phyloP scores from a whole-genome alignment of 1,139 yeast species.

The Hemisphaericaspora subhashii region DNA sequence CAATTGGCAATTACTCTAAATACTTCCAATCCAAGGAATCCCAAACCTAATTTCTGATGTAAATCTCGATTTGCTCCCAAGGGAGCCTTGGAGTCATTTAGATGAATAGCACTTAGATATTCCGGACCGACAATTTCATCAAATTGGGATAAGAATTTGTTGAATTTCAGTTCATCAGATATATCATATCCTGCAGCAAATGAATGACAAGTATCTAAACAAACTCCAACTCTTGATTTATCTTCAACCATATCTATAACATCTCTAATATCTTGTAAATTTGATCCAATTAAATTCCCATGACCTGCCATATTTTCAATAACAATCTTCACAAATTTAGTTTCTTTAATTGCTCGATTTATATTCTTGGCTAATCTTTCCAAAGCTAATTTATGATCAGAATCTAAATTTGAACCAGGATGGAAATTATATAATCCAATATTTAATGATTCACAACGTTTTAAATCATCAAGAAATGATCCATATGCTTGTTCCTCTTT shows the following conservation, averaged over 20 bases:
- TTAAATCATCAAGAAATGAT: slow-evolving; percentile 83
- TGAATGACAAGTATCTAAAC: slow-evolving; percentile 93
- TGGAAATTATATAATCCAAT: slow-evolving; percentile 90
- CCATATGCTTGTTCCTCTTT: slow-evolving; percentile 74
- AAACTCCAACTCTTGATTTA: slow-evolving; percentile 84
- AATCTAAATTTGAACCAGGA: slow-evolving; percentile 87
- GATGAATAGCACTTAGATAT: slow-evolving; percentile 77
- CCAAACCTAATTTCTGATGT: slow-evolving; percentile 87
- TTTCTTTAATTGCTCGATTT: slow-evolving; percentile 72
- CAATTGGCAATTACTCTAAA: slow-evolving; percentile 78
- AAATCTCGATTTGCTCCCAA: slow-evolving; percentile 86
- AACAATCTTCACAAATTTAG: slow-evolving; percentile 79
- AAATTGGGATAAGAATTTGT: slow-evolving; percentile 70
- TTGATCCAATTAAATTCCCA: slow-evolving; percentile 85
- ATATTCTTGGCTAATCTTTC: slow-evolving; percentile 71
- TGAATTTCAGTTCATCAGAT: slow-evolving; percentile 52
- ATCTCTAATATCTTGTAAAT: slow-evolving; percentile 68
- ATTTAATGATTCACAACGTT: slow-evolving; percentile 79
- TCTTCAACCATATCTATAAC: slow-evolving; percentile 78
- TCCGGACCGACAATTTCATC: slow-evolving; percentile 72
- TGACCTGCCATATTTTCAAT: slow-evolving; percentile 99
- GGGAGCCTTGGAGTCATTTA: slow-evolving; percentile 95
- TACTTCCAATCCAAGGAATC: slow-evolving; percentile 83
- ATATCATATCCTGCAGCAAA: slow-evolving; percentile 97
- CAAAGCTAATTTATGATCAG: slow-evolving; percentile 66